Evolutionary conservation across 2,329 filamentous ascomycete species (phyloP), one percentile per base, ranked within the genome.

Genomic region (Cytospora piceae): DNA sequence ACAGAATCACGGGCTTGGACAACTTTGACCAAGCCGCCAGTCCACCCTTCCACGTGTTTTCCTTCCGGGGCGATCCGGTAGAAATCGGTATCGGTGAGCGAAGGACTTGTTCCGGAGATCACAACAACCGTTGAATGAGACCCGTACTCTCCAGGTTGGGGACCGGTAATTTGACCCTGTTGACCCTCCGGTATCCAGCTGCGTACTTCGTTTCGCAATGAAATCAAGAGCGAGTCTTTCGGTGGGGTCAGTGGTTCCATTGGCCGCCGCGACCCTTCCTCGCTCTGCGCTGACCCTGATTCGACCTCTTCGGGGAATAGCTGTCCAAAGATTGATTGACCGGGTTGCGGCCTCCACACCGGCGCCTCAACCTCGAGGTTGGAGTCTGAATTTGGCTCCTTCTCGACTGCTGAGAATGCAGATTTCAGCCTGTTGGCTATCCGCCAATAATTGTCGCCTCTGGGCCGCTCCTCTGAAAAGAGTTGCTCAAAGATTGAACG

Each of bases 61-160:
- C 87, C 86, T 71, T 83, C 85, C 1, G 84, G 83, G 6, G 87
- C 82, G 22, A 93, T 76, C 63, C 90, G 87, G 69, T 86, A 83
- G 76, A 94, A 94, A 77, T 94, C 91, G 69, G 83, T 85, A 70
- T 89, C 85, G 24, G 81, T 80, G 53, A 94, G 81, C 24, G 84
- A 82, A 64, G 82, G 82, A 71, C 85, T 86, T 8, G 86, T 82
- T 49, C 85, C 83, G 24, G 80, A 80, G 46, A 93, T 77, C 52
- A 88, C 79, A 51, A 94, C 80, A 9, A 77, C 69, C 2, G 72
- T 70, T 29, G 73, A 64, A 15, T 58, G 60, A 11, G 64, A 67
- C 29, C 67, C 64, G n/a, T 60, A 58, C 12, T 67, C 51, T 31
- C 58, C 58, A 22, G 58, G 22, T 39, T 62, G 42, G n/a, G 64